Evolutionary conservation across 148 eudicot species (phyloP), one percentile per base, ranked within the genome.

Genomic region (Silene latifolia): DNA sequence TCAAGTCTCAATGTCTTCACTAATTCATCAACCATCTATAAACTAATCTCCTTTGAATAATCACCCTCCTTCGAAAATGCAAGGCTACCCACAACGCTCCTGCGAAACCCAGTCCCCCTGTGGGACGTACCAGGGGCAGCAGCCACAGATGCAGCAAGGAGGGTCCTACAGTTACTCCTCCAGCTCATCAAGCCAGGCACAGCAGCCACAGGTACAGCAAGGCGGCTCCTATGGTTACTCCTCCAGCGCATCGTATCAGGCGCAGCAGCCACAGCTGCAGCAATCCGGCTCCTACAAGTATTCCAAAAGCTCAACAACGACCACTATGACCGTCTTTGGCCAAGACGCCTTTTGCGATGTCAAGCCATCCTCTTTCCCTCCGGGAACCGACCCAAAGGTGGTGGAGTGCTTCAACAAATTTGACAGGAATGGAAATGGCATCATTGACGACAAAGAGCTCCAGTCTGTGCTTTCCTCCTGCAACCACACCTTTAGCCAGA

Each of bases 381-480:
- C 78, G 0, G 82, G 82, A 8, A 79, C 78, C 2, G 82, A 79
- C 11, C 74, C 69, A 3, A 74, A 62, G 63, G 27, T 74, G 20
- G 72, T 74, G 3, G 74, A 79, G 25, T 74, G 82, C 71, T 79
- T 68, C 64, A 79, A 79, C 74, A 14, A 63, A 27, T 69, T 79
- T 61, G 82, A 79, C 60, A 74, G 51, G 64, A 77, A 79, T 54
- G 59, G 74, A n/a, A 79, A 69, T 42, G 82, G 82, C 2, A 17
- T 69, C 24, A 62, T 79, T 39, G 60, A 69, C 54, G 82, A 79
- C n/a, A 69, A 21, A 60, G 82, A 79, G 74, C 69, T 79, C 24
- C 67, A 67, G 65, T 17, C 70, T 17, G 82, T 77, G 15, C 58
- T 79, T 6, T 79, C 82, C 0, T 67, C 23, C 70, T 74, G 72